Evolutionary conservation across 73 alveolate genomes (phyloP).

Genomic region (Stentor roeselii): DNA sequence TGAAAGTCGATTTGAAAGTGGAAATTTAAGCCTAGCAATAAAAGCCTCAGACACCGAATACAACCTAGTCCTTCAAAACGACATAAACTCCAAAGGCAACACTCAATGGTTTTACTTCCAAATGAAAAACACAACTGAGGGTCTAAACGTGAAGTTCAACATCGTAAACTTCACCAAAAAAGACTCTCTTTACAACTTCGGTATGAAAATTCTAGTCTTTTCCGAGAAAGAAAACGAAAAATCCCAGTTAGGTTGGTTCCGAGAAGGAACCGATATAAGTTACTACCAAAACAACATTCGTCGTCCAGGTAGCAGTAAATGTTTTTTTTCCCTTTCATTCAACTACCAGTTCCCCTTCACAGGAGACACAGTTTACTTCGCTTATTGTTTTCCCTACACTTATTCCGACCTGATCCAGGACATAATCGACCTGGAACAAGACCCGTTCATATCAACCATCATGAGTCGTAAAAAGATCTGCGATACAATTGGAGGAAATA

Average conservation of each 20-base stretch:
- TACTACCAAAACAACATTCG: constrained; percentile 86
- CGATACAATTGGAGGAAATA: constrained; percentile 79
- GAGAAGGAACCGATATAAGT: constrained; percentile 86
- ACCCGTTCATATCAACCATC: constrained; percentile 34
- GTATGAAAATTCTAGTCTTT: constrained; percentile 84
- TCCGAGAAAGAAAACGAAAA: constrained; percentile 54
- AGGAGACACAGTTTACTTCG: constrained; percentile 93
- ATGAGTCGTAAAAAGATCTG: constrained; percentile 59
- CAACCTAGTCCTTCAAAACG: constrained; percentile 68
- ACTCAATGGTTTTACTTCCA: constrained; percentile 86
- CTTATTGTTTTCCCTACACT: constrained; percentile 99
- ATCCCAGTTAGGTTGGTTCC: constrained; percentile 66
- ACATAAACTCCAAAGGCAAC: constrained; percentile 81
- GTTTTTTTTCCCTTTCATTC: constrained; percentile 96
- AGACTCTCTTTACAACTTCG: constrained; percentile 79
- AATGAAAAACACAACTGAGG: constrained; percentile 53
- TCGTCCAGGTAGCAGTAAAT: constrained; percentile 78
- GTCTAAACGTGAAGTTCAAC: constrained; percentile 53
- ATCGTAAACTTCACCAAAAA: constrained; percentile 69
- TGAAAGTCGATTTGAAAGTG: constrained; percentile 83
- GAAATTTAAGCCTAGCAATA: constrained; percentile 62
- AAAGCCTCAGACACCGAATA: constrained; percentile 65
- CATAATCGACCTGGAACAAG: constrained; percentile 71
- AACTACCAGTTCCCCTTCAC: constrained; percentile 88
- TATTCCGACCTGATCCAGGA: constrained; percentile 91